phyloP scores from a whole-genome alignment of 2,329 filamentous ascomycete genomes.

The Botrytis byssoidea region DNA sequence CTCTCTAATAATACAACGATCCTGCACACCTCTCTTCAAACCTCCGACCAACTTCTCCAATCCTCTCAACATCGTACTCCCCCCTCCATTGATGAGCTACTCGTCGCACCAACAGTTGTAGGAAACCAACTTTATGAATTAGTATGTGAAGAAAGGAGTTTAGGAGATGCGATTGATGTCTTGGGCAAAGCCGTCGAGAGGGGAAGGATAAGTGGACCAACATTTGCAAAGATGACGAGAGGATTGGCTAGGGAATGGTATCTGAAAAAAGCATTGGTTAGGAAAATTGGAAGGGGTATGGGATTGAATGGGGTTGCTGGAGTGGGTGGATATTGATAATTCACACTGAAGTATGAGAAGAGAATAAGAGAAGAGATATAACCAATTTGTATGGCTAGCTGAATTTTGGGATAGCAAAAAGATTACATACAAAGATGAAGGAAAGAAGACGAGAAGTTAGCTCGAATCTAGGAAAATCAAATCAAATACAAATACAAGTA shows the following conservation, averaged over 20 bases:
- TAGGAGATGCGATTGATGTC: conserved; percentile 84
- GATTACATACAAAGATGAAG: neutral
- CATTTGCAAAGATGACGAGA: conserved; percentile 76
- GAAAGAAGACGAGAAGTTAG: neutral
- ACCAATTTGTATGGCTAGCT: neutral
- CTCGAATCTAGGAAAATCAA: neutral
- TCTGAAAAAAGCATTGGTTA: conserved; percentile 75
- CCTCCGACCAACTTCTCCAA: conserved; percentile 75
- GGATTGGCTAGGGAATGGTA: conserved; percentile 77
- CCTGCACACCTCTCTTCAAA: conserved; percentile 71
- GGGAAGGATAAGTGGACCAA: conserved; percentile 67
- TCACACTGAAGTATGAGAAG: neutral
- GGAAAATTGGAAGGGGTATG: conserved; percentile 76
- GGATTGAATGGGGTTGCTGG: conserved; percentile 49
- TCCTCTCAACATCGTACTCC: conserved; percentile 66
- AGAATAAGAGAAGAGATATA: neutral
- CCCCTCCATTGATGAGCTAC: conserved; percentile 81
- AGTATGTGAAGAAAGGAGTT: conserved; percentile 82
- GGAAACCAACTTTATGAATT: conserved; percentile 88
- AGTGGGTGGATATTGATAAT: conserved; percentile 12
- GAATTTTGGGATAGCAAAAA: neutral
- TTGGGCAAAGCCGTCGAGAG: conserved; percentile 72
- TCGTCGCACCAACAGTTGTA: conserved; percentile 92
- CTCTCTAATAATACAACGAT: conserved; percentile 76
- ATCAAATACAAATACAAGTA: neutral